These are phyloP conservation scores for Cryptococcus jaspeensis DNA, from an alignment of 1,284 basidiomycete species.

Conservation along the genomic window DNA sequence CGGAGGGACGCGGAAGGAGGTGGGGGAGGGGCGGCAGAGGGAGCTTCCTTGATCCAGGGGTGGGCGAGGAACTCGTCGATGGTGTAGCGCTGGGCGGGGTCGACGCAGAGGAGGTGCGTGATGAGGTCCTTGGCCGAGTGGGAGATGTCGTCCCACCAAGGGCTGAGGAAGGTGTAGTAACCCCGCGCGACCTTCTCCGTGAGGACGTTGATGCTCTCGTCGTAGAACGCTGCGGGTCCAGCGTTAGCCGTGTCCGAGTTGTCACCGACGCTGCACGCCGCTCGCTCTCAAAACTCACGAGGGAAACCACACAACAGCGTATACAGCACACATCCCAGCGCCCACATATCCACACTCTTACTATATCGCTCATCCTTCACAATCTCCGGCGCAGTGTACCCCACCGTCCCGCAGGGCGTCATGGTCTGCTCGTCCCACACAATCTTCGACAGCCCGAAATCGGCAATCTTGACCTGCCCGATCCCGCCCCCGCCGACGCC, in stretches of 20 bases:
- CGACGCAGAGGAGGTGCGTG: slow-evolving; percentile 90
- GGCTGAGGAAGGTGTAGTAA: slow-evolving; percentile 96
- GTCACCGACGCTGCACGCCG: background rate
- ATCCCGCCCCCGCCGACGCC: slow-evolving; percentile 95
- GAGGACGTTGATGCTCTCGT: slow-evolving; percentile 96
- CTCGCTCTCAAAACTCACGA: slow-evolving; percentile 46
- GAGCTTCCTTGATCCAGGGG: slow-evolving; percentile 68
- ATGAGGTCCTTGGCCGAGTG: slow-evolving; percentile 90
- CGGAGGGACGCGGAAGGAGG: slow-evolving; percentile 58
- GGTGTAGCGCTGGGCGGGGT: slow-evolving; percentile 91
- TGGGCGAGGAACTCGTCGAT: slow-evolving; percentile 98
- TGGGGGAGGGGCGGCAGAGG: slow-evolving; percentile 59
- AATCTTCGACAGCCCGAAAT: slow-evolving; percentile 96
- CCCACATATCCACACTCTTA: slow-evolving; percentile 99
- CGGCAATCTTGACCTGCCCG: slow-evolving; percentile 96
- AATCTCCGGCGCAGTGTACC: slow-evolving; percentile 99
- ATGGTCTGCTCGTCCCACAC: slow-evolving; percentile 99
- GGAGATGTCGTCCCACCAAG: slow-evolving; percentile 99
- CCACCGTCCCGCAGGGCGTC: slow-evolving; percentile 98
- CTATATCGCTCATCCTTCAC: slow-evolving; percentile 99
- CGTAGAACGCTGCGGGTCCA: slow-evolving; percentile 74
- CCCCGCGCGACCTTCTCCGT: slow-evolving; percentile 98
- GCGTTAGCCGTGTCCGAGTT: slow-evolving; percentile 14
- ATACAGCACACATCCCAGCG: slow-evolving; percentile 96
- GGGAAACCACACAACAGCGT: slow-evolving; percentile 98